These are phyloP conservation scores for Zopfia rhizophila DNA, from an alignment of 2,329 filamentous ascomycete genomes.

Conservation along the genomic window DNA sequence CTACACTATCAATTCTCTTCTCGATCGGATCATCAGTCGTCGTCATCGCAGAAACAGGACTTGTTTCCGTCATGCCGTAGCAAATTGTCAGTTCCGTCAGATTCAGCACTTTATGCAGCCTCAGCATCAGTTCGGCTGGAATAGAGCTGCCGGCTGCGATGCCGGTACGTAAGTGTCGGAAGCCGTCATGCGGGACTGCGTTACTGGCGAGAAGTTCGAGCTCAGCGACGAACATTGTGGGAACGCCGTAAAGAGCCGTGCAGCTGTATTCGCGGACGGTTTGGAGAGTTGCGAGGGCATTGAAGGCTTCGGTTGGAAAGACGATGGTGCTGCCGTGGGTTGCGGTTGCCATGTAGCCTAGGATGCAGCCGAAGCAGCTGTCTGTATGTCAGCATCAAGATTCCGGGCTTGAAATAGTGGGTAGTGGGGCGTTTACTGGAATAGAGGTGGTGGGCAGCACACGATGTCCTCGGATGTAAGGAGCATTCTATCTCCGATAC, in stretches of 20 bases:
- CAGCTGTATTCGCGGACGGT: slow-evolving; percentile 71
- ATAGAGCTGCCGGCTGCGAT: slow-evolving; percentile 91
- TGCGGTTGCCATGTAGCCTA: slow-evolving; percentile 96
- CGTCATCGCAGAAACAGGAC: slow-evolving; percentile 81
- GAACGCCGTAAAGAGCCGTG: slow-evolving; percentile 84
- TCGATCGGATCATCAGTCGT: slow-evolving; percentile 77
- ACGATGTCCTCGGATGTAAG: slow-evolving; percentile 77
- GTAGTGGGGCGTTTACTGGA: slow-evolving; percentile 51
- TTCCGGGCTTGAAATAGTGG: not conserved
- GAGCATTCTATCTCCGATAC: slow-evolving; percentile 87
- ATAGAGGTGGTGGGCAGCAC: slow-evolving; percentile 69
- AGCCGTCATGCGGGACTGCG: slow-evolving; percentile 58
- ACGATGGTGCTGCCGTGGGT: slow-evolving; percentile 85
- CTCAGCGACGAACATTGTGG: slow-evolving; percentile 94
- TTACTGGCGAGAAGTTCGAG: slow-evolving; percentile 76
- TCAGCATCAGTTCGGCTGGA: slow-evolving; percentile 81
- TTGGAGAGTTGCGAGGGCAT: slow-evolving; percentile 76
- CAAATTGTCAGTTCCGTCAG: slow-evolving; percentile 88
- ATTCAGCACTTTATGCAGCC: slow-evolving; percentile 77
- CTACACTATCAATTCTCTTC: slow-evolving; percentile 80
- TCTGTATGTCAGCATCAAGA: slow-evolving; percentile 7
- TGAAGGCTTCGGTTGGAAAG: slow-evolving; percentile 87
- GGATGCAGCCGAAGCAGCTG: slow-evolving; percentile 85
- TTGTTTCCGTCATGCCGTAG: slow-evolving; percentile 96
- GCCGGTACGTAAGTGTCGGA: slow-evolving; percentile 80